Evolutionary conservation across 2,329 filamentous ascomycete species (phyloP).

Genomic region (Penicillium frequentans): DNA sequence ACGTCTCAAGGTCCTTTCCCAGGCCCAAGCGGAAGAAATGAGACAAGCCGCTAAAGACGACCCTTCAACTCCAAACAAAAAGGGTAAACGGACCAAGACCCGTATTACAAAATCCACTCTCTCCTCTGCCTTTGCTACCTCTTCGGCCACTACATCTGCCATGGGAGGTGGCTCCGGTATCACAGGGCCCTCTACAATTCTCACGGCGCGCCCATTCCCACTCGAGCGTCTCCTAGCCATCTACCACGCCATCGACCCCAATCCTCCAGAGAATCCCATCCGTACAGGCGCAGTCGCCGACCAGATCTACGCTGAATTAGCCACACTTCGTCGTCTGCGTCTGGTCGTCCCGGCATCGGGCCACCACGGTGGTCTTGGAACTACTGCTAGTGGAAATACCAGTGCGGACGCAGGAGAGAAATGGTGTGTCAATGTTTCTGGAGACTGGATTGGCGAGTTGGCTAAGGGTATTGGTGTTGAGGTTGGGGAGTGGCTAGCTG

Average conservation of each 20-base stretch:
- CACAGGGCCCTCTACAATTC: conserved; percentile 40
- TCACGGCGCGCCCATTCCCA: conserved; percentile 45
- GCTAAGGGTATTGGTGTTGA: conserved; percentile 47
- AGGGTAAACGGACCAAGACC: conserved; percentile 37
- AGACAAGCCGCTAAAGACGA: conserved; percentile 27
- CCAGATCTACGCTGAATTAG: conserved; percentile 46
- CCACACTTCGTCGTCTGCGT: conserved; percentile 47
- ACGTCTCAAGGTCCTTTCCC: conserved; percentile 42
- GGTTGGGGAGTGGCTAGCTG: conserved; percentile 46
- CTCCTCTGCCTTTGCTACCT: conserved; percentile 40
- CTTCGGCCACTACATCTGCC: conserved; percentile 38
- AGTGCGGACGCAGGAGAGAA: conserved; percentile 45
- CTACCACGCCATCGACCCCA: conserved; percentile 48
- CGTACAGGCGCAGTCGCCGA: conserved; percentile 42
- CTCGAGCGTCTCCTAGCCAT: conserved; percentile 50
- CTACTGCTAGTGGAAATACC: conserved; percentile 35
- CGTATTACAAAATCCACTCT: conserved; percentile 44
- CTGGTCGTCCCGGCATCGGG: conserved; percentile 46
- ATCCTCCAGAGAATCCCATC: conserved; percentile 42
- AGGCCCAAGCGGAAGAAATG: conserved; percentile 36
- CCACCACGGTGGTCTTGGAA: conserved; percentile 30
- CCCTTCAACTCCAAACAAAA: conserved; percentile 28
- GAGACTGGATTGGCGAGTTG: conserved; percentile 48
- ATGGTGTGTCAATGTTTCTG: conserved; percentile 50
- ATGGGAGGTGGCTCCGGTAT: conserved; percentile 30